These are phyloP conservation scores for Moricandia moricandioides DNA, from an alignment of 345 rosid genomes.

Conservation along the genomic window DNA sequence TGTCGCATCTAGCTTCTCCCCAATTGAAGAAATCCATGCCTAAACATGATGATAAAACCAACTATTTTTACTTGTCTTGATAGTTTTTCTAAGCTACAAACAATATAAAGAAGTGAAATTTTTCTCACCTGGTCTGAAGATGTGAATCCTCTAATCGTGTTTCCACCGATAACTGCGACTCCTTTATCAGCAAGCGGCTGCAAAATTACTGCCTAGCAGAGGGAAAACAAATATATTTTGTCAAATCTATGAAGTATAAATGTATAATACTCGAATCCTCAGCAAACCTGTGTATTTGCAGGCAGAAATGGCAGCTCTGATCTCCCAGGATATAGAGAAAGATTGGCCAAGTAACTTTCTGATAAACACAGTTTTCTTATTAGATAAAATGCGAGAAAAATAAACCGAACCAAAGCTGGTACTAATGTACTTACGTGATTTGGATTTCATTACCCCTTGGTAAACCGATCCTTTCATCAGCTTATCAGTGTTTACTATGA, in stretches of 20 bases:
- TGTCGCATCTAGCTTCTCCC: constrained; percentile 80
- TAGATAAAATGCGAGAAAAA: not conserved
- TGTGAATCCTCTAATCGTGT: constrained; percentile 87
- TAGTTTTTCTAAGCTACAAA: not conserved
- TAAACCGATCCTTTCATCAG: constrained; percentile 71
- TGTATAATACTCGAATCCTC: not conserved
- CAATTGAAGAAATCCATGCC: constrained; percentile 83
- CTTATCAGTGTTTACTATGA: constrained; percentile 51
- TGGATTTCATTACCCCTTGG: constrained; percentile 63
- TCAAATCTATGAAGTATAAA: not conserved
- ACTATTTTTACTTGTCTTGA: not conserved
- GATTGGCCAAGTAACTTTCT: constrained; percentile 92
- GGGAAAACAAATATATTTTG: not conserved
- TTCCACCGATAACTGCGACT: constrained; percentile 71
- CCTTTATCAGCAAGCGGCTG: constrained; percentile 92
- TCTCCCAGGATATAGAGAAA: constrained; percentile 87
- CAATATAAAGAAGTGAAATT: not conserved
- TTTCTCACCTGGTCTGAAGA: constrained; percentile 73
- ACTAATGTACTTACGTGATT: constrained; percentile 60
- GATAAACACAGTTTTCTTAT: not conserved
- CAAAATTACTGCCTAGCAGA: constrained; percentile 76
- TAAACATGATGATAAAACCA: constrained; percentile 32
- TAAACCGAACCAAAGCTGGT: not conserved
- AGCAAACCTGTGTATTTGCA: constrained; percentile 68
- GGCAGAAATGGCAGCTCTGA: constrained; percentile 88